Evolutionary conservation across 148 eudicot genomes (phyloP), one percentile per base, ranked within the genome.

Genomic region (Chenopodium berlandieri): DNA sequence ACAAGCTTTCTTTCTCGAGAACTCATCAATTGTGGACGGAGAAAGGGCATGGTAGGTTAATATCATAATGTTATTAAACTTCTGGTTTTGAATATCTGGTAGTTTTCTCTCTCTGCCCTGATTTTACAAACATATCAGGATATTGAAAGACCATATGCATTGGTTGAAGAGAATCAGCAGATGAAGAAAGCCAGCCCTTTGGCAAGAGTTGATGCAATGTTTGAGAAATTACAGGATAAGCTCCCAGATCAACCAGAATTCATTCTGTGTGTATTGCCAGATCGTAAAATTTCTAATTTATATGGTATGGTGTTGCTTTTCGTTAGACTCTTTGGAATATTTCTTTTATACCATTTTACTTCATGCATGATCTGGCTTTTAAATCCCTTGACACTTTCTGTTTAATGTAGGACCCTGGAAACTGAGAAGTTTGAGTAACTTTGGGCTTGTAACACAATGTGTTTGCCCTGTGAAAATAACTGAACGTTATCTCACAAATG

Each of bases 401-500:
- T 44, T 72, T 74, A 78, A 73, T 84, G 81, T 78, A 94, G 98
- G 99, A 62, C 99, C 99, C 73, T 96, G 99, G 99, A 96, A 96
- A 86, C 90, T 88, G 82, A 92, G 90, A 80, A 86, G 95, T 85
- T 86, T 97, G 81, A 85, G 88, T 72, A 88, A 86, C 47, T 84
- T 86, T 86, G 98, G 95, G 69, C 88, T 97, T 79, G 83, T 88
- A 70, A 97, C 92, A 54, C 99, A 97, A 85, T 97, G 99, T 80
- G 82, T 92, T 76, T 89, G 90, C 77, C 99, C 99, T 75, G 13
- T 81, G 54, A 97, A 91, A 86, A 89, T 97, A 76, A 94, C 88
- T 81, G 94, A 94, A 30, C 94, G 88, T 46, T 97, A 97, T 79
- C 95, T 97, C 25, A 87, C 92, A n/a, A 97, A 97, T 83, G 91